Base-by-base conservation (phyloP, 2,329 filamentous ascomycete species). In the Penicillium sp. region DNA sequence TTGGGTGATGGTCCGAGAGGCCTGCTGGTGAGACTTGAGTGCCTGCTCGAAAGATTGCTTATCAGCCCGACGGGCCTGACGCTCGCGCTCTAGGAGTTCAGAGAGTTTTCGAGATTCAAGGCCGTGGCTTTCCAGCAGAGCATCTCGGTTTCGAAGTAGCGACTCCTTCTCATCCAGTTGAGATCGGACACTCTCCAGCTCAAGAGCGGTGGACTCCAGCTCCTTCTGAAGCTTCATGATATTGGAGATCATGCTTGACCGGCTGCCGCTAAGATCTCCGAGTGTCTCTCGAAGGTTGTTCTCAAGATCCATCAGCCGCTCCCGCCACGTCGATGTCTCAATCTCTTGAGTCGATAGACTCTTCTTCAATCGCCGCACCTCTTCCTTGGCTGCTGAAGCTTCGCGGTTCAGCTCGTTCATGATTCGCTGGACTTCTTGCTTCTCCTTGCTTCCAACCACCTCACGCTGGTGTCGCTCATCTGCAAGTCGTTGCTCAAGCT, bases 361-460 rank as follows among this genome's bases (percentile, higher is more conserved):
- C 81, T 96, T 94, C 68, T 90, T 88, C 62, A 97, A 79, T 67
- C 85, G 85, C 60, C 92, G 84, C 25, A 87, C 84, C 69, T 97
- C 94, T 59, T 97, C 94, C 77, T 94, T 96, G 59, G 90, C 86
- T 26, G 83, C 81, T 5, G 88, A 88, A 23, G 87, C 84, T 73
- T 97, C 92, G 40, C 86, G 82, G 70, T 97, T 97, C 62, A 97
- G 87, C 61, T 97, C 91, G 68, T 95, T 93, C 69, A 97, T 86
- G 60, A 96, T 85, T 73, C 93, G 89, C 76, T 97, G 92, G 49
- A 96, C 89, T 69, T 97, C 93, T 69, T 96, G 89, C 78, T 97
- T 96, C 76, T 96, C 92, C 67, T 90, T 87, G 68, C 85, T 89
- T 45, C 91, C 90, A 52, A 97, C 84, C 47, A 92, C 84, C 71